A percentile compares a stretch with the other conserved stretches of the same genome.
Conservation (phyloP, 2,329 filamentous ascomycete species). For the Fusarium domesticum region DNA sequence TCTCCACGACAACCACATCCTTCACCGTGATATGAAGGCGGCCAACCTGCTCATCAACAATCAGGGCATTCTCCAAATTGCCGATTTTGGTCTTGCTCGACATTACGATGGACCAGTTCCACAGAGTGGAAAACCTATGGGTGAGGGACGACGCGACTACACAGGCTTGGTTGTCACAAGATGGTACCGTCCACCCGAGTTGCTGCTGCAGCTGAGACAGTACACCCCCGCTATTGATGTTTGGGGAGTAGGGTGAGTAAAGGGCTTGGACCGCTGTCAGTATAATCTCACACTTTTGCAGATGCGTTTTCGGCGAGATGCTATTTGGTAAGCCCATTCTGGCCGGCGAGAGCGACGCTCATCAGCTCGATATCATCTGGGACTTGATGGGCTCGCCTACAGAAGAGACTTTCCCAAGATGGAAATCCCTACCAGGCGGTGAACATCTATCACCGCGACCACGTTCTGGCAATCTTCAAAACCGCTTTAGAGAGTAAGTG, state of each 20-base stretch:
- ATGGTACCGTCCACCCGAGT: slow-evolving; percentile 94
- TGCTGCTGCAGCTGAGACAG: slow-evolving; percentile 79
- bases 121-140: slow-evolving; percentile 71
- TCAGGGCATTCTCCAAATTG: slow-evolving; percentile 88
- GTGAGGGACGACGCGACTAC: slow-evolving; percentile 84
- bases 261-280: not conserved
- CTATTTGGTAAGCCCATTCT: slow-evolving; percentile 90
- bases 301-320: slow-evolving; percentile 99
- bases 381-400: slow-evolving; percentile 86
- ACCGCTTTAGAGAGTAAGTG: slow-evolving; percentile 69
- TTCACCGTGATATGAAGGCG: slow-evolving; percentile 98
- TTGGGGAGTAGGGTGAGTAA: slow-evolving; percentile 87
- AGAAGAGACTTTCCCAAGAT: slow-evolving; percentile 90
- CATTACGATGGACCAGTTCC: slow-evolving; percentile 87
- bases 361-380: slow-evolving; percentile 93
- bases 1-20: slow-evolving; percentile 82
- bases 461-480: slow-evolving; percentile 62
- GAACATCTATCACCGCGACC: slow-evolving; percentile 66
- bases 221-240: slow-evolving; percentile 99
- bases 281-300: slow-evolving; percentile 37
- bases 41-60: slow-evolving; percentile 97
- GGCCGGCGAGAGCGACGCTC: slow-evolving; percentile 79
- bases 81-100: slow-evolving; percentile 91
- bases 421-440: slow-evolving; percentile 76
- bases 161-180: slow-evolving; percentile 94